phyloP scores from a whole-genome alignment of 441 rosid species.

The Brassica hybrid region DNA sequence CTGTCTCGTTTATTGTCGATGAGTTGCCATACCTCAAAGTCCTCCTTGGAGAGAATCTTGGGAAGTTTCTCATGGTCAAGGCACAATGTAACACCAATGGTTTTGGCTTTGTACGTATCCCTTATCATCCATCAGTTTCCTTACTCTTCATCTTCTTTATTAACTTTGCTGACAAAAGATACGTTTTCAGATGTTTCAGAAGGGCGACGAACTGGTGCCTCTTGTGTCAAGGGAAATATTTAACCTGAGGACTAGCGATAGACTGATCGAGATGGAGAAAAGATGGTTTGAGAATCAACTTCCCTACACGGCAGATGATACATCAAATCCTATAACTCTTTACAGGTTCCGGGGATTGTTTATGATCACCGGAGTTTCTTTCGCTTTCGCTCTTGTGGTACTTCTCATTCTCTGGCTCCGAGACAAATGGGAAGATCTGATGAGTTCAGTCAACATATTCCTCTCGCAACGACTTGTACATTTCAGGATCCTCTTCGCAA shows the following conservation, averaged over 20 bases:
- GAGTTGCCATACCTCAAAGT: slow-evolving; percentile 42
- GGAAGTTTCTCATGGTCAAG: slow-evolving; percentile 31
- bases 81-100: slow-evolving; percentile 34
- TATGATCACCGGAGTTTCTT: slow-evolving; percentile 45
- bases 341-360: slow-evolving; percentile 49
- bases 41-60: slow-evolving; percentile 31
- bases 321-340: slow-evolving; percentile 37
- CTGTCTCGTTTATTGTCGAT: slow-evolving; percentile 34
- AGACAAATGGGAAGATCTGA: not conserved
- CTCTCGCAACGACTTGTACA: not conserved
- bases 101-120: slow-evolving; percentile 47
- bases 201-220: slow-evolving; percentile 32
- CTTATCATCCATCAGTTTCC: not conserved
- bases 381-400: slow-evolving; percentile 33
- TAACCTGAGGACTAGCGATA: slow-evolving; percentile 27
- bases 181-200: slow-evolving; percentile 44
- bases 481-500: slow-evolving; percentile 16
- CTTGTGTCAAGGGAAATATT: slow-evolving; percentile 43
- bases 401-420: slow-evolving; percentile 16
- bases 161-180: slow-evolving; percentile 7
- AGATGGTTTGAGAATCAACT: slow-evolving; percentile 38
- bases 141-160: not conserved
- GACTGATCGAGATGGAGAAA: slow-evolving; percentile 32
- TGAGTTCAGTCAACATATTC: not conserved
- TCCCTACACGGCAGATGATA: slow-evolving; percentile 28